Percentiles rank a stretch among this genome's conserved stretches.
These are phyloP conservation scores for Cucumis cinereus DNA, from an alignment of 306 rosid genomes.

Conservation along the genomic window DNA sequence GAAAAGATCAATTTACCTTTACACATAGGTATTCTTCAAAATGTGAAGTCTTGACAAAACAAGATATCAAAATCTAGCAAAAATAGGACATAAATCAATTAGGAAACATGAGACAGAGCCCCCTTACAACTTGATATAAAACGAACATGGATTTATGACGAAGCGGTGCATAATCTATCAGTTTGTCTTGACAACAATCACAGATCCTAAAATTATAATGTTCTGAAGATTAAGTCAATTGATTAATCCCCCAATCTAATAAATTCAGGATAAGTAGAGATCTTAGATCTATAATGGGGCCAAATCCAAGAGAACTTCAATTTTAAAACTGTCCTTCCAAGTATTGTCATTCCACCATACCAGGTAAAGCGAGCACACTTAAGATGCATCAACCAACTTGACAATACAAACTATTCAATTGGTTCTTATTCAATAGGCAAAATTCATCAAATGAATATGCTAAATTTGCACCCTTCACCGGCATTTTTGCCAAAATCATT, in stretches of 20 bases:
- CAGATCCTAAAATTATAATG: not conserved
- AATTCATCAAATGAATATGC: not conserved
- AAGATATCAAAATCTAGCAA: conserved; percentile 71
- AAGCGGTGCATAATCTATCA: not conserved
- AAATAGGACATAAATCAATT: conserved; percentile 10
- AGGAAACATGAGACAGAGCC: not conserved
- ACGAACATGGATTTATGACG: not conserved
- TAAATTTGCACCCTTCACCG: not conserved
- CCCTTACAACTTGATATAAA: not conserved
- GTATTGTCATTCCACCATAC: not conserved
- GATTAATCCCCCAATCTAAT: not conserved
- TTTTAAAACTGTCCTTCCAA: not conserved
- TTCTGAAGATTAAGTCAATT: not conserved
- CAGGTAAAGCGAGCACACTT: not conserved
- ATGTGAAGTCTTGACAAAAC: conserved; percentile 94
- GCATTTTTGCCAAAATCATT: not conserved
- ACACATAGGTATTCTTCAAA: conserved; percentile 81
- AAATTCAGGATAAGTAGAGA: not conserved
- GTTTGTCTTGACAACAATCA: not conserved
- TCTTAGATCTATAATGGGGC: not conserved
- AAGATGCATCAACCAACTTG: not conserved
- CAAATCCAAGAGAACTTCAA: not conserved
- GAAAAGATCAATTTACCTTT: conserved; percentile 45
- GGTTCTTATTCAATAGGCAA: not conserved
- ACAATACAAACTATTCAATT: not conserved